Evolutionary conservation across 768 basidiomycete genomes (phyloP).

Genomic region (Hygrocybe coccinea): DNA sequence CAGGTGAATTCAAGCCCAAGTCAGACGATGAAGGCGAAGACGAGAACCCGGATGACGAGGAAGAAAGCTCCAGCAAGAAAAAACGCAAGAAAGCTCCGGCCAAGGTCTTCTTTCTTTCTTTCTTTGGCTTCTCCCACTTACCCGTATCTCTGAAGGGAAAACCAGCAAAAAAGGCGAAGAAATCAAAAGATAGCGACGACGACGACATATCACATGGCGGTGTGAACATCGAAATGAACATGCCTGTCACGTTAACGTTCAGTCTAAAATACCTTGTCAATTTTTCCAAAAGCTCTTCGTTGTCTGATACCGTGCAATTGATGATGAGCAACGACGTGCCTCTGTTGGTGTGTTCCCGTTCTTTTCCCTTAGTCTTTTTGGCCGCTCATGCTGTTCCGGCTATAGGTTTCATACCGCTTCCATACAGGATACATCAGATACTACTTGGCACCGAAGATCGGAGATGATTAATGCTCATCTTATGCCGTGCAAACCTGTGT

Average conservation of each 20-base stretch:
- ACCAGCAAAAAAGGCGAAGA: slow-evolving; percentile 55
- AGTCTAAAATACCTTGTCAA: slow-evolving; percentile 96
- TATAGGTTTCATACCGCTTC: slow-evolving; percentile 83
- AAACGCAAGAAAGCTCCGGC: slow-evolving; percentile 11
- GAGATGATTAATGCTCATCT: slow-evolving; percentile 57
- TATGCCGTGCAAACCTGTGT: neutral
- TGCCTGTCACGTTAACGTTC: slow-evolving; percentile 88
- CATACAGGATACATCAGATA: slow-evolving; percentile 85
- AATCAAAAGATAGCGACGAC: slow-evolving; percentile 38
- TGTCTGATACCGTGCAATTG: slow-evolving; percentile 69
- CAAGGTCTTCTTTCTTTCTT: slow-evolving; percentile 3
- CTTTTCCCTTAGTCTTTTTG: neutral
- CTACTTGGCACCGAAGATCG: slow-evolving; percentile 95
- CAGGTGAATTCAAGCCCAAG: slow-evolving; percentile 47
- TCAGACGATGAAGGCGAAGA: slow-evolving; percentile 54
- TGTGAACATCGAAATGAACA: slow-evolving; percentile 81
- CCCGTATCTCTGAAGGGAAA: neutral
- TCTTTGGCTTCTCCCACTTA: neutral
- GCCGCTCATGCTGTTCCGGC: slow-evolving; percentile 3
- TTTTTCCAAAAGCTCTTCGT: slow-evolving; percentile 83
- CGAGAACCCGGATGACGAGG: slow-evolving; percentile 48
- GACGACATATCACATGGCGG: slow-evolving; percentile 50
- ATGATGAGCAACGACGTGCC: slow-evolving; percentile 93
- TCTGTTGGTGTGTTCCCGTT: slow-evolving; percentile 20
- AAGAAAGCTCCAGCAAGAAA: slow-evolving; percentile 24